Evolutionary conservation across 768 basidiomycete genomes (phyloP).

Genomic region (Boletus tylopilopsis): DNA sequence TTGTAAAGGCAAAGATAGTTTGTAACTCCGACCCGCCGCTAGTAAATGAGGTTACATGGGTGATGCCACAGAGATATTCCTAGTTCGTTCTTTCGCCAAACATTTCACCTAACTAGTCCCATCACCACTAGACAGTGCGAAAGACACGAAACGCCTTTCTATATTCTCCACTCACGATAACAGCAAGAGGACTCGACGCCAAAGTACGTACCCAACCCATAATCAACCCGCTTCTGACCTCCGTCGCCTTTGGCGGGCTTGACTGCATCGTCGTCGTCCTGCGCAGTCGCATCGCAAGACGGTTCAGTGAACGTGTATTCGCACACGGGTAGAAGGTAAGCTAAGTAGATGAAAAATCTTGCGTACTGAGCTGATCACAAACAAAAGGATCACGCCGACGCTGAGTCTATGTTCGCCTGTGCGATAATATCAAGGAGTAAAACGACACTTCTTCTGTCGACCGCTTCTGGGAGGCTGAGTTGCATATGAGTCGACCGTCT

Average conservation of each 20-base stretch:
- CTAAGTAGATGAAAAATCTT: neutral
- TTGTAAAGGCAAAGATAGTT: neutral
- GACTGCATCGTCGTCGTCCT: constrained; percentile 61
- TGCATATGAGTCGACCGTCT: constrained; percentile 54
- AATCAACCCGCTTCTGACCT: constrained; percentile 66
- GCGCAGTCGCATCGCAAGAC: constrained; percentile 76
- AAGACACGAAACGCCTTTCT: constrained; percentile 61
- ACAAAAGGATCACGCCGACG: constrained; percentile 72
- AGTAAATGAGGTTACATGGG: constrained; percentile 85
- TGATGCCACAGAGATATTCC: constrained; percentile 65
- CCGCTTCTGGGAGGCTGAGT: constrained; percentile 64
- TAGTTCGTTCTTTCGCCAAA: neutral
- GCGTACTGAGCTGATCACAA: neutral
- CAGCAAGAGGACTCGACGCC: constrained; percentile 95
- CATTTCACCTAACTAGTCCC: neutral
- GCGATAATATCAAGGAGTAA: constrained; percentile 66
- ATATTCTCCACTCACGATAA: constrained; percentile 94
- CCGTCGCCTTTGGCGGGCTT: constrained; percentile 66
- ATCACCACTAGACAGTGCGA: constrained; percentile 38
- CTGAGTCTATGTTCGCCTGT: constrained; percentile 69
- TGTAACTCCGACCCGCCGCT: neutral
- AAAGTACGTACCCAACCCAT: constrained; percentile 95
- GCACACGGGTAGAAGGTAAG: constrained; percentile 75
- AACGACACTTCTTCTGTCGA: constrained; percentile 66
- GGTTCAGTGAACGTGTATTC: constrained; percentile 84